A percentile compares a stretch with the other conserved stretches of the same genome.
phyloP scores from a whole-genome alignment of 2,329 filamentous ascomycete species.

The Colletotrichum orchidophilum region DNA sequence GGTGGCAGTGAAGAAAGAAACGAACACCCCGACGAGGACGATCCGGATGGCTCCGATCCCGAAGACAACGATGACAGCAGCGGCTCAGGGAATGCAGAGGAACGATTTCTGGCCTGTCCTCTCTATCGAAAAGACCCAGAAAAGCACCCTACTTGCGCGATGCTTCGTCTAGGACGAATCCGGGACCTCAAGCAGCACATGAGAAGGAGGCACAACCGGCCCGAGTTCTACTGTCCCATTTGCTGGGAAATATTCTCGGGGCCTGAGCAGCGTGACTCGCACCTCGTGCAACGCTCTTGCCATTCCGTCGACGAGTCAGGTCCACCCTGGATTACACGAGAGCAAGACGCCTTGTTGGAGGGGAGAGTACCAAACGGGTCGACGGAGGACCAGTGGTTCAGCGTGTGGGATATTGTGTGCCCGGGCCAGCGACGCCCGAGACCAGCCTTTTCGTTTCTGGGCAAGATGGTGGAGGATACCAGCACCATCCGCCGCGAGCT shows the following conservation, averaged over 20 bases:
- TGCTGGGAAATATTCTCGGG: not conserved
- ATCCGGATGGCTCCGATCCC: no score
- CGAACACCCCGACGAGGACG: no score
- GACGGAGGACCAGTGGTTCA: not conserved
- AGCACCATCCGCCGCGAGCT: no score
- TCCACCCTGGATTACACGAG: not conserved
- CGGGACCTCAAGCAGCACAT: not conserved
- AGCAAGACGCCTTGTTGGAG: not conserved
- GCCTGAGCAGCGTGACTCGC: rapidly evolving
- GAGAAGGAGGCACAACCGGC: not conserved
- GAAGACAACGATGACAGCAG: no score
- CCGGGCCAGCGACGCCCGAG: no score
- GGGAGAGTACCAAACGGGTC: not conserved
- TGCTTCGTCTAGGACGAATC: not conserved
- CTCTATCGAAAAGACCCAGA: not conserved
- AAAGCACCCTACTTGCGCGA: not conserved
- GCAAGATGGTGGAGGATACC: no score
- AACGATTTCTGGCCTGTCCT: not conserved
- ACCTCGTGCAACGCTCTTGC: not conserved
- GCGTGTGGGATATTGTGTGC: not conserved
- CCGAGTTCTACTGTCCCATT: not conserved
- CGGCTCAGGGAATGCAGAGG: no score
- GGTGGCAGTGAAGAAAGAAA: no score
- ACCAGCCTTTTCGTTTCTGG: no score
- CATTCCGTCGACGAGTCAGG: no score